A percentile compares a stretch with the other conserved stretches of the same genome.
Evolutionary conservation across 495 filamentous ascomycete species (phyloP).

Genomic region (Neurospora pannonica): DNA sequence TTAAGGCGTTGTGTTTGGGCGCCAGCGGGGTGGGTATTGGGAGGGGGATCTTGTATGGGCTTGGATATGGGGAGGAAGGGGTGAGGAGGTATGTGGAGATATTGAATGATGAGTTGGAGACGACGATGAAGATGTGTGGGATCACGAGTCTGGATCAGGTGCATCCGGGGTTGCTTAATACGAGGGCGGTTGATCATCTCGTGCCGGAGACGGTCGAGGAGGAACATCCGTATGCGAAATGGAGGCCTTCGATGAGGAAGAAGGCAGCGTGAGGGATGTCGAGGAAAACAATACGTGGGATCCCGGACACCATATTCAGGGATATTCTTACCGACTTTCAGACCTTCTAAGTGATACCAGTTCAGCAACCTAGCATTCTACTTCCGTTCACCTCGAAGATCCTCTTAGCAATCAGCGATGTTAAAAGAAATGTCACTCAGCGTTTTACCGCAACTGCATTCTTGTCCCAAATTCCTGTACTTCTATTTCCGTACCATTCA

Average conservation of each 20-base stretch:
- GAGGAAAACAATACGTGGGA: constrained; percentile 6
- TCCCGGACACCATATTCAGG: too few relatives aligned
- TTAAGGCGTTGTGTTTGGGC: constrained; percentile 60
- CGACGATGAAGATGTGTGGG: constrained; percentile 69
- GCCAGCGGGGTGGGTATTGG: constrained; percentile 57
- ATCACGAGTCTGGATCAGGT: constrained; percentile 63
- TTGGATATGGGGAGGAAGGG: constrained; percentile 67
- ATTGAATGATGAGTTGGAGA: constrained; percentile 67
- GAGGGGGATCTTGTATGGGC: constrained; percentile 49
- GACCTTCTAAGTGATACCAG: too few relatives aligned
- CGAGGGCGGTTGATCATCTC: constrained; percentile 59
- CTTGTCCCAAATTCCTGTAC: background rate
- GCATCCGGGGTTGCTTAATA: constrained; percentile 61
- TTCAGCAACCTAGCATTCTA: too few relatives aligned
- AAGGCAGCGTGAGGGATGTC: background rate
- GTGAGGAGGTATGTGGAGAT: constrained; percentile 58
- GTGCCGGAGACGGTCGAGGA: constrained; percentile 40
- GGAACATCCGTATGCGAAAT: constrained; percentile 56
- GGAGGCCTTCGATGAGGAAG: constrained; percentile 18
- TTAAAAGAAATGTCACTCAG: too few relatives aligned
- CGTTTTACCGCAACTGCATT: background rate
- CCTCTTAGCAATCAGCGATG: too few relatives aligned
- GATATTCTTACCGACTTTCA: too few relatives aligned
- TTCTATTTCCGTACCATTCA: background rate
- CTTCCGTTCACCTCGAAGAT: too few relatives aligned